Percentiles rank a stretch among this genome's conserved stretches.
Evolutionary conservation across 257 asterid genomes (phyloP).

Genomic region (Capsicum pubescens): DNA sequence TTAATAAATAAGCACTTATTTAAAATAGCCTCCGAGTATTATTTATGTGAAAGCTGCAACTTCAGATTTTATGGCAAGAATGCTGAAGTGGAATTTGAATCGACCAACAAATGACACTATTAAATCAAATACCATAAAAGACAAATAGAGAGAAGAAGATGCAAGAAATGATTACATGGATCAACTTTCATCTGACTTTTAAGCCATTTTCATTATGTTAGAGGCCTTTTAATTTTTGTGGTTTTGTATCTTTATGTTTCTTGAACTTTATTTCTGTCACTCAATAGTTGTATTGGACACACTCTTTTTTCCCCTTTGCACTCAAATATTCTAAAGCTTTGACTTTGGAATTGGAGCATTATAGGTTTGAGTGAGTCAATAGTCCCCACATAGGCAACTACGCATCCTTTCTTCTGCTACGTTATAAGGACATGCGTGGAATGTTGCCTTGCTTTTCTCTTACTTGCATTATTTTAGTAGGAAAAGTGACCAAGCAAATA

Average conservation of each 20-base stretch:
- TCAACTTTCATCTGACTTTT: slow-evolving; percentile 23
- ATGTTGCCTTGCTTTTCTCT: slow-evolving; percentile 5
- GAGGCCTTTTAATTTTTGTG: neutral
- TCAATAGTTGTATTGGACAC: neutral
- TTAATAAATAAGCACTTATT: too few relatives aligned
- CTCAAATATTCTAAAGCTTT: slow-evolving; percentile 5
- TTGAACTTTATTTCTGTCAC: neutral
- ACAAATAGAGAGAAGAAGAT: neutral
- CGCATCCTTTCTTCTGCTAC: slow-evolving; percentile 7
- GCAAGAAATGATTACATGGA: slow-evolving; percentile 26
- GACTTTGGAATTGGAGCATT: slow-evolving; percentile 1
- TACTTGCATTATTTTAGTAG: neutral
- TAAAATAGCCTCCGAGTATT: too few relatives aligned
- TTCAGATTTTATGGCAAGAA: neutral
- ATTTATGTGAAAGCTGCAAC: too few relatives aligned
- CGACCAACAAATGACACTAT: neutral
- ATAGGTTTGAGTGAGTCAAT: slow-evolving; percentile 21
- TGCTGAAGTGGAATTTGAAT: neutral
- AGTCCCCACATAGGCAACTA: slow-evolving; percentile 19
- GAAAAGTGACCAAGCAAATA: neutral
- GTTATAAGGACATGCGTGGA: neutral
- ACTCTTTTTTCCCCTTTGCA: neutral
- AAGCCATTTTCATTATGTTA: slow-evolving; percentile 8
- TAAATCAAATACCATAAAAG: slow-evolving; percentile 5
- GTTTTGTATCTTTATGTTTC: slow-evolving; percentile 23